Percentiles rank a stretch among this genome's conserved stretches.
Conservation (phyloP, 352 stramenopile genomes). For the Thraustochytrium sp. region DNA sequence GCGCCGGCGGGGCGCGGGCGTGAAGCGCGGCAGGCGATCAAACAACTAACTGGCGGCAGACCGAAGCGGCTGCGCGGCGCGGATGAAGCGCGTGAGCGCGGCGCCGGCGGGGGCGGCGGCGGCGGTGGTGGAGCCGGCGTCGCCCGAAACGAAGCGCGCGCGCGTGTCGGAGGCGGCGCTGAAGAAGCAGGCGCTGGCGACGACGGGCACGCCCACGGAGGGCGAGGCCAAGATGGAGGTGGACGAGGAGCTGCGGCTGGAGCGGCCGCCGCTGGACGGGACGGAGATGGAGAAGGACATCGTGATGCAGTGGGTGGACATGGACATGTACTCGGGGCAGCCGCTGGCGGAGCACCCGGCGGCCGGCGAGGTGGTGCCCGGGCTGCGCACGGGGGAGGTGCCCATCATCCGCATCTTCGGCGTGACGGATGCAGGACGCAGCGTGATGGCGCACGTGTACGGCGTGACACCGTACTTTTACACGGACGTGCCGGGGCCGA, state of each 20-base stretch:
- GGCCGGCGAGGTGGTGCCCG: slow-evolving; percentile 42
- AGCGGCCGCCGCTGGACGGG: background rate
- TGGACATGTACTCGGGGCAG: slow-evolving; percentile 90
- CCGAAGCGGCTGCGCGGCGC: background rate
- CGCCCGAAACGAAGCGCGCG: background rate
- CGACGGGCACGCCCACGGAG: background rate
- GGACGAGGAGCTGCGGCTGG: background rate
- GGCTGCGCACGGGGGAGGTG: slow-evolving; percentile 54
- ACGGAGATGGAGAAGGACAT: slow-evolving; percentile 37
- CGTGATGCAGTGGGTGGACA: slow-evolving; percentile 95
- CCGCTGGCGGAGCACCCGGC: slow-evolving; percentile 79
- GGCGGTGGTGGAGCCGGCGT: background rate
- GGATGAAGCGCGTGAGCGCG: too few relatives aligned
- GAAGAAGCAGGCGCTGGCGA: background rate
- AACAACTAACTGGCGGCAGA: too few relatives aligned
- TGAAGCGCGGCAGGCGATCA: too few relatives aligned
- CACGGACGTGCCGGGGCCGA: slow-evolving; percentile 54
- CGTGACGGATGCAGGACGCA: slow-evolving; percentile 88
- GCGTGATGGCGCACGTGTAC: slow-evolving; percentile 91
- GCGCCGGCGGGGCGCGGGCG: too few relatives aligned
- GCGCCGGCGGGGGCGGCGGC: too few relatives aligned
- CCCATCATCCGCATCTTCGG: slow-evolving; percentile 94
- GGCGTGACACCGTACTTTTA: slow-evolving; percentile 97
- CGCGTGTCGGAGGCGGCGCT: background rate
- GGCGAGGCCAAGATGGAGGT: background rate